A percentile compares a stretch with the other conserved stretches of the same genome.
These are phyloP conservation scores for Candida golubevii DNA, from an alignment of 805 yeast genomes.

Conservation along the genomic window DNA sequence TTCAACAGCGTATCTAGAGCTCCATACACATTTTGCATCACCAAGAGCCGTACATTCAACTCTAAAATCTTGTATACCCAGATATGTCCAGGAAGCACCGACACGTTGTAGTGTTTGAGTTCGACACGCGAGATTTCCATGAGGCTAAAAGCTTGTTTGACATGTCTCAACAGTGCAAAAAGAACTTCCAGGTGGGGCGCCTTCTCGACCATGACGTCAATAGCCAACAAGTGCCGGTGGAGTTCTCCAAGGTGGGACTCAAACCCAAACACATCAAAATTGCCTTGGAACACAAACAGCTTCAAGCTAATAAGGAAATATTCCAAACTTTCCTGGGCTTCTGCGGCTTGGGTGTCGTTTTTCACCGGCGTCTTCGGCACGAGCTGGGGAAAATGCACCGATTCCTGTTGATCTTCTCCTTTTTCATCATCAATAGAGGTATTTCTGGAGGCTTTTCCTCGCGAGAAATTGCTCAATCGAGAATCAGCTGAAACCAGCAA, in stretches of 20 bases:
- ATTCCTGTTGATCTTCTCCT: no score
- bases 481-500: no score
- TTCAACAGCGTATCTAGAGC: neutral
- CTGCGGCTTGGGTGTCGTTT: no score
- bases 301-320: neutral
- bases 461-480: no score
- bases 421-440: no score
- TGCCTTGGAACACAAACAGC: neutral
- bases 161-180: neutral
- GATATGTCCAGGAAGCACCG: neutral
- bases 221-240: neutral
- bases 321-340: no score
- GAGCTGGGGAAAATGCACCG: no score
- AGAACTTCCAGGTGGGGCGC: neutral
- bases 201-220: neutral
- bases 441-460: no score
- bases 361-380: no score
- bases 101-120: neutral
- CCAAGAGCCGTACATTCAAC: neutral
- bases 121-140: neutral
- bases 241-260: neutral
- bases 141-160: neutral
- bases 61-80: neutral
- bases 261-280: neutral
- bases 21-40: neutral